Evolutionary conservation across 306 rosid genomes (phyloP), one percentile per base, ranked within the genome.

Genomic region (Vigna radiata): DNA sequence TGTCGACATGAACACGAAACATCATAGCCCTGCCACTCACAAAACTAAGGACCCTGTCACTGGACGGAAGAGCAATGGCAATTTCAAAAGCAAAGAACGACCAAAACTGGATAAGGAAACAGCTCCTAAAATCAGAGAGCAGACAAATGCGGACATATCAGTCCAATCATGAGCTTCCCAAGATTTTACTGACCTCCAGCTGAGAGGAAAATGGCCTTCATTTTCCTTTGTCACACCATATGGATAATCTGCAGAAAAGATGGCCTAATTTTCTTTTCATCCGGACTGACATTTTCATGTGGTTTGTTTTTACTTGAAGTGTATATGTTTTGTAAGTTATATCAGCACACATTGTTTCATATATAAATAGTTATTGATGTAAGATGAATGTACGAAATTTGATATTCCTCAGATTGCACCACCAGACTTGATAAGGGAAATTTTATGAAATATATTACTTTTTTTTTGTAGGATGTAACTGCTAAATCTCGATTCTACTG

Each of bases 311-410:
- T 63, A 79, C 80, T 84, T 85, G 85, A 91, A 89, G 77, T 94
- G 97, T 91, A 94, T 89, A 91, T 94, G 90, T 86, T 86, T 83
- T 90, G 90, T 86, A 90, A 90, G 88, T 79, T 87, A 81, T 71
- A 80, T 83, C 73, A 70, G 87, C 83, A 81, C 87, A 75, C 79
- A 84, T 80, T 70, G 21, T 85, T 81, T 85, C 70, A 86, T 86
- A 71, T 87, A 80, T 84, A 72, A 74, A 82, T 66, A 84, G 88
- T 81, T 83, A 46, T 81, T 82, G 88, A 81, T 76, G 76, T 82
- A 81, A 83, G 73, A 71, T 76, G 83, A 72, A 76, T 56, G 71
- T 55, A 46, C 50, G 36, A 44, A 82, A 66, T 73, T 68, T 81
- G 47, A 66, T 73, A 47, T 81, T 63, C 76, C 72, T 39, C 76